These are phyloP conservation scores for Solanum sitiens DNA, from an alignment of 257 asterid genomes.

Conservation along the genomic window DNA sequence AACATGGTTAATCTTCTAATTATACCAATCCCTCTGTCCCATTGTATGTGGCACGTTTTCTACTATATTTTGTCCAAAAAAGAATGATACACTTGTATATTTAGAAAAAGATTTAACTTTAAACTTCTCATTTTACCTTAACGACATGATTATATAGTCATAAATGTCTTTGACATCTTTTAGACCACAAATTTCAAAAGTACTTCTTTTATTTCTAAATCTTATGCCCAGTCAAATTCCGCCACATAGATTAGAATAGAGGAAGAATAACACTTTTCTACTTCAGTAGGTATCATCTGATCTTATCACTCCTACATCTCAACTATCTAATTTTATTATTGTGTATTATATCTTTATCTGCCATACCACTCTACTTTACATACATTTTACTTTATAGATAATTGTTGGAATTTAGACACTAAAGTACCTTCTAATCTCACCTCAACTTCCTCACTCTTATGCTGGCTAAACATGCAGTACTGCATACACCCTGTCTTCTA, in stretches of 20 bases:
- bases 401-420: not conserved
- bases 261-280: not conserved
- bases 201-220: not conserved
- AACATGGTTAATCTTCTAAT: not conserved
- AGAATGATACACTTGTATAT: not conserved
- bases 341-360: not conserved
- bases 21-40: not conserved
- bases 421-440: not conserved
- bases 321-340: not conserved
- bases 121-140: not conserved
- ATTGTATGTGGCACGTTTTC: not conserved
- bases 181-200: not conserved
- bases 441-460: not conserved
- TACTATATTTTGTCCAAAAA: not conserved
- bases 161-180: not conserved
- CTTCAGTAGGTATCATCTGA: not conserved
- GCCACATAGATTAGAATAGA: not conserved
- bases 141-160: not conserved
- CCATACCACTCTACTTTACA: not conserved
- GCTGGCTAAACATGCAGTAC: not conserved
- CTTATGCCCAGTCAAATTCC: not conserved
- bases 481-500: not conserved
- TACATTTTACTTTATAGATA: not conserved
- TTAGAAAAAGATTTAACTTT: not conserved
- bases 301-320: not conserved